Evolutionary conservation across 495 filamentous ascomycete species (phyloP), one percentile per base, ranked within the genome.

Genomic region (Penicilliopsis zonata): DNA sequence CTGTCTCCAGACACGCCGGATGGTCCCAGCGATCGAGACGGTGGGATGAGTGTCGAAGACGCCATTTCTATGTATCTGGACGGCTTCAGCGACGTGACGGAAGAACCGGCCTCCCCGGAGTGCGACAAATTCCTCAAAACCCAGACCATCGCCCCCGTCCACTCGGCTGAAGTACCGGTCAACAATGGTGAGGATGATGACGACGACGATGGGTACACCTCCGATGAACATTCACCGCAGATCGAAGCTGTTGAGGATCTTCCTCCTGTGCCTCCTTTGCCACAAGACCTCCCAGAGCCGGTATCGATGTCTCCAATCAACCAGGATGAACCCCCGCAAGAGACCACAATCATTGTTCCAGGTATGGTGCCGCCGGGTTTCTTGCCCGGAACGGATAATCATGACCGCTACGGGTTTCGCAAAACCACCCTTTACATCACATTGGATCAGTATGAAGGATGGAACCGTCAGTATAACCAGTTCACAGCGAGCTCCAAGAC

Each of bases 41-140:
- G 74, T 36, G 76, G 73, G 3, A 80, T 86, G 67, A 93, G 78
- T 38, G 72, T 94, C 2, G 87, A 96, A 42, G 87, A 94, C 61
- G 80, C 84, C 5, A 90, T 94, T 56, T 83, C 78, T 10, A 86
- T 94, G 81, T 94, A 94, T 49, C 79, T 82, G 34, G 74, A 79
- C 41, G 85, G 86, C 0, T 88, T 90, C 57, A 65, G 65, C 34
- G 78, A 82, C 28, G 54, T 66, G 23, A 57, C 62, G 2, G 62
- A 66, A 42, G 59, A 64, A 28, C 53, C 58, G 4, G 39, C 31
- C 3, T 61, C 56, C 3, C 57, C 60, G 3, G 55, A 53, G 9
- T 37, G 51, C 9, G 28, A 38, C 17, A 38, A 41, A 7, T 55
- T 51, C 15, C 31, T 20, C 15, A 22, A 9, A 13, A n/a, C n/a